Conservation (phyloP, 2,329 filamentous ascomycete species). For the Stemphylium lycopersici region DNA sequence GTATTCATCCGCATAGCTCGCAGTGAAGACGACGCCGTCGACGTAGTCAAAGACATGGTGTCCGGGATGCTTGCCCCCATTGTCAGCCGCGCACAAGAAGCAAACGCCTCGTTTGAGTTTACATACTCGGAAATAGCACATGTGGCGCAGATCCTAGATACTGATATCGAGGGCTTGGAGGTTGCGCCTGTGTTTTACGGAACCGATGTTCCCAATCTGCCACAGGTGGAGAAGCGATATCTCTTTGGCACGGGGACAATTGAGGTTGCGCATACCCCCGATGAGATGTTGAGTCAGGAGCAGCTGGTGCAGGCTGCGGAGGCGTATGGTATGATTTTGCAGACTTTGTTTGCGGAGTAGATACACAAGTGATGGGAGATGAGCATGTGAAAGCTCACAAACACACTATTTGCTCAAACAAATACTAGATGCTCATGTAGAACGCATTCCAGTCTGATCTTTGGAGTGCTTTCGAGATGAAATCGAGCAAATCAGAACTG, state of each 20-base stretch:
- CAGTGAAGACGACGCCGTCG: conserved; percentile 25
- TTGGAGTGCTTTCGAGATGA: too few relatives aligned
- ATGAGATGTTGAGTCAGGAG: conserved; percentile 28
- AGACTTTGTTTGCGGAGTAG: conserved; percentile 22
- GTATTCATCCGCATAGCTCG: conserved; percentile 60
- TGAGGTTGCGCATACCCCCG: conserved; percentile 30
- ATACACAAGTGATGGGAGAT: too few relatives aligned
- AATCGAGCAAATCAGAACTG: too few relatives aligned
- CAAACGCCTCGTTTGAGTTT: conserved; percentile 22
- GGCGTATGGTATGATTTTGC: conserved; percentile 30
- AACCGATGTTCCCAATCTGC: conserved; percentile 32
- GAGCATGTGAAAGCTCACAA: too few relatives aligned
- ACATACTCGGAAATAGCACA: conserved; percentile 16
- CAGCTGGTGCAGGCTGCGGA: conserved; percentile 31
- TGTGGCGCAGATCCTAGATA: conserved; percentile 26
- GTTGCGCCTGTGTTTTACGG: conserved; percentile 33
- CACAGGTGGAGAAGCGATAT: conserved; percentile 30
- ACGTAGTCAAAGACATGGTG: conserved; percentile 24
- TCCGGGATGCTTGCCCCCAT: conserved; percentile 25
- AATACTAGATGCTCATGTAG: too few relatives aligned
- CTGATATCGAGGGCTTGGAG: conserved; percentile 30
- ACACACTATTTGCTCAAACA: too few relatives aligned
- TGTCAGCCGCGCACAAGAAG: conserved; percentile 17
- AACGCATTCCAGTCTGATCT: too few relatives aligned
- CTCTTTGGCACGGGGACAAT: conserved; percentile 31